These are phyloP conservation scores for Fraxinus quadrangulata DNA, from an alignment of 257 asterid species.

Conservation along the genomic window DNA sequence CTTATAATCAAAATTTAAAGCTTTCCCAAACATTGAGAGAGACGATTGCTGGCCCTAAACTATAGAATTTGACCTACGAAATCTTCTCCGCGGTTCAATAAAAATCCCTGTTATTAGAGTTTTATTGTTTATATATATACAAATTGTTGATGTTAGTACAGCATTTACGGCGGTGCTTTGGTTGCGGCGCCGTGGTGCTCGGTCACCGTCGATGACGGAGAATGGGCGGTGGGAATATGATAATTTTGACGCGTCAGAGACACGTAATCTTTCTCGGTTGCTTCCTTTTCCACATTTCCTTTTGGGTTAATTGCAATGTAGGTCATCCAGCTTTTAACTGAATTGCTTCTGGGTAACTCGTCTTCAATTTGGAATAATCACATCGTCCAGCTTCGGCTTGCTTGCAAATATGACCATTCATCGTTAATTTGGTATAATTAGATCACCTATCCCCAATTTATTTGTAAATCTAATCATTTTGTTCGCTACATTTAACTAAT, in stretches of 20 bases:
- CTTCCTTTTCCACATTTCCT: background rate
- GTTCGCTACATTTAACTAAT: background rate
- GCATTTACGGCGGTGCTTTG: background rate
- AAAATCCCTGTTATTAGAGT: too few relatives aligned
- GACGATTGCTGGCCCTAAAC: too few relatives aligned
- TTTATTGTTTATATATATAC: too few relatives aligned
- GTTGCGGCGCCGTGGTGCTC: background rate
- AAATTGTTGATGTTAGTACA: background rate
- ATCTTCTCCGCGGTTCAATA: too few relatives aligned
- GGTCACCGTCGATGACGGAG: background rate
- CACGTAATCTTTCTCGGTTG: slow-evolving; percentile 25
- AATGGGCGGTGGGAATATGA: background rate
- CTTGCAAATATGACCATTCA: background rate
- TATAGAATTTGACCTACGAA: too few relatives aligned
- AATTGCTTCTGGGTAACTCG: background rate
- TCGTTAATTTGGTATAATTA: too few relatives aligned
- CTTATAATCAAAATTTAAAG: too few relatives aligned
- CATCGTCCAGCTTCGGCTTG: background rate
- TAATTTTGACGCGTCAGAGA: slow-evolving; percentile 39
- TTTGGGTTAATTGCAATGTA: background rate
- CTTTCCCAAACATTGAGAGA: too few relatives aligned
- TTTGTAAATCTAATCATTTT: background rate
- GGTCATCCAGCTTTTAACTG: background rate
- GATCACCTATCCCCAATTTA: background rate
- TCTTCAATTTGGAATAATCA: background rate